A percentile compares a stretch with the other conserved stretches of the same genome.
These are phyloP conservation scores for Aspergillus ustus DNA, from an alignment of 2,329 filamentous ascomycete species.

Conservation along the genomic window DNA sequence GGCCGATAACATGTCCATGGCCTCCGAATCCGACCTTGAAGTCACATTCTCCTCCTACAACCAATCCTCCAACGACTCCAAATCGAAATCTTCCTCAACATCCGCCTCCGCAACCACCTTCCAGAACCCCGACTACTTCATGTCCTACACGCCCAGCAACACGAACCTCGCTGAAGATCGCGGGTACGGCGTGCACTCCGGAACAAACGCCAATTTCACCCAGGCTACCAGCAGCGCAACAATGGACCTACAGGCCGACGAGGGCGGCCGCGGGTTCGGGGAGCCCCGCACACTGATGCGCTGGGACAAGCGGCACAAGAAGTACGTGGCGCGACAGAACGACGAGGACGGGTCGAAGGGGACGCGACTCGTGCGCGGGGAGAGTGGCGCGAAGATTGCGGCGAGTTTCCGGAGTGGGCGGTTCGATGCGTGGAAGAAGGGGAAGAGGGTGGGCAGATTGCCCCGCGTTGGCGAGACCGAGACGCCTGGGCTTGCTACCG, in stretches of 20 bases:
- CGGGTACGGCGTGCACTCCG: conserved; percentile 90
- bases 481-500: conserved; percentile 43
- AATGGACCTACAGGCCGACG: conserved; percentile 93
- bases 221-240: conserved; percentile 83
- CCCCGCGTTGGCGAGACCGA: conserved; percentile 85
- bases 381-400: conserved; percentile 94
- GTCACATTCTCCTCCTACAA: conserved; percentile 69
- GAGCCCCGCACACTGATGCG: conserved; percentile 78
- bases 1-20: conserved; percentile 59
- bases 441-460: conserved; percentile 77
- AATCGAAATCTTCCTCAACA: not conserved
- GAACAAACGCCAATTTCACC: conserved; percentile 76
- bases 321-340: conserved; percentile 89
- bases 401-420: conserved; percentile 90
- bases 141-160: conserved; percentile 88
- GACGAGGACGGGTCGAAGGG: conserved; percentile 88
- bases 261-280: conserved; percentile 75
- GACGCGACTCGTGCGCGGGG: conserved; percentile 79
- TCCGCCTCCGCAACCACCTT: conserved; percentile 58
- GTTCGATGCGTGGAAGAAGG: conserved; percentile 90
- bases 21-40: conserved; percentile 67
- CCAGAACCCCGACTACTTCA: conserved; percentile 89
- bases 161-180: conserved; percentile 84
- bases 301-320: conserved; percentile 96
- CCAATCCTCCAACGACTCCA: conserved; percentile 40